Base-by-base conservation (phyloP, 2,329 filamentous ascomycete genomes). In the Fusarium paranaense region DNA sequence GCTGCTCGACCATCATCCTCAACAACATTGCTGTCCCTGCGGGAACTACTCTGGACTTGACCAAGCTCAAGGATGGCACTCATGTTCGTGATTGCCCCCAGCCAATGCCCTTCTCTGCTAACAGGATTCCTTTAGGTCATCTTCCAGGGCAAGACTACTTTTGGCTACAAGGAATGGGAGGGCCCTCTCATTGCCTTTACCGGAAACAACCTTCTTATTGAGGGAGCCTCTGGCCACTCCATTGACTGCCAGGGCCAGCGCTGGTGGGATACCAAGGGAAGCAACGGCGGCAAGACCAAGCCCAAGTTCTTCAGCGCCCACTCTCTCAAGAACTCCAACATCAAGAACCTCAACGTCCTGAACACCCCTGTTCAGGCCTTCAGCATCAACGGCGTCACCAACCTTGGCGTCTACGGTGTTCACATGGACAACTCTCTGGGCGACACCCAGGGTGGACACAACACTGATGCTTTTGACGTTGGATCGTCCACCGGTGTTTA, bases 121-220 rank as follows among this genome's bases (percentile, higher is more conserved):
- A 72, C 38, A 30, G 0, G 9, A 38, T 7, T 10, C 9, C 18
- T 35, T 20, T 10, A 75, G 73, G 73, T 93, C 71, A 89, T 88
- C 75, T 93, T 93, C 81, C 81, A 89, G 66, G 92, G 92, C 50
- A 89, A 85, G 16, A 93, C 91, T n/a, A 90, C 88, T 63, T 94
- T 91, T 77, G 91, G 86, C 22, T 93, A 92, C 82, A 84, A 89
- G 71, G 88, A 91, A 76, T 93, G 91, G 91, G 80, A 80, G 2
- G 91, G 92, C 0, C 91, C 91, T 52, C 84, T 94, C 16, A 86
- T 94, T 75, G 86, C 87, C 32, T 84, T 93, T 71, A 88, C 87
- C 1, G 92, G 91, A 45, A 88, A 81, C 38, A 83, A 85, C 70
- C 86, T 92, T 74, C 85, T 85, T 32, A 84, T 92, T 42, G 84